A percentile compares a stretch with the other conserved stretches of the same genome.
These are phyloP conservation scores for Prosopis cineraria DNA, from an alignment of 306 rosid species.

Conservation along the genomic window DNA sequence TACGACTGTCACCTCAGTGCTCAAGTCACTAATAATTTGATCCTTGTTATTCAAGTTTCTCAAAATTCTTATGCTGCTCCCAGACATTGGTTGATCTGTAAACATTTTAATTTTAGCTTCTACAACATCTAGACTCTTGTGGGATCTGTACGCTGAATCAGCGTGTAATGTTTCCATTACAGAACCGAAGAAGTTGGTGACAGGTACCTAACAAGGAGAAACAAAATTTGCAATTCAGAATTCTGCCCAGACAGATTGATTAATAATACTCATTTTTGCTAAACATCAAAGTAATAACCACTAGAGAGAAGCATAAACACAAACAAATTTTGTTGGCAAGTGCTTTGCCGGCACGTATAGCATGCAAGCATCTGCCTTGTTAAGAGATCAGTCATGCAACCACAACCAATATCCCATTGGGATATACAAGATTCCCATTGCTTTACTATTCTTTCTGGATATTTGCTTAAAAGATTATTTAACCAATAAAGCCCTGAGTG, in stretches of 20 bases:
- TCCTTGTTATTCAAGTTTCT: conserved; percentile 41
- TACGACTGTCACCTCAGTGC: conserved; percentile 47
- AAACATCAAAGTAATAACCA: neutral
- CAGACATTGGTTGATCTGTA: conserved; percentile 37
- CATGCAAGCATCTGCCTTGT: neutral
- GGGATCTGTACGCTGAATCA: conserved; percentile 71
- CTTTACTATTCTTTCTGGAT: neutral
- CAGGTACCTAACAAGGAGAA: conserved; percentile 69
- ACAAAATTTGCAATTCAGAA: neutral
- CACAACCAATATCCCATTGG: neutral
- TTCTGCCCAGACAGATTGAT: neutral
- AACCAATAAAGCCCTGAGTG: neutral
- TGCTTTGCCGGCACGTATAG: neutral
- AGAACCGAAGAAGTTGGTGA: conserved; percentile 95
- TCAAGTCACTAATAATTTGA: conserved; percentile 35
- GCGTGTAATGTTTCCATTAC: conserved; percentile 93
- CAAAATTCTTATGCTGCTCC: conserved; percentile 41
- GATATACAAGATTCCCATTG: neutral
- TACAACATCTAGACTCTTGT: conserved; percentile 28
- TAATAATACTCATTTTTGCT: neutral
- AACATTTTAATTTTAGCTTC: conserved; percentile 34
- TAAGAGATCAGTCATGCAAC: neutral
- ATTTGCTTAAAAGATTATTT: conserved; percentile 16
- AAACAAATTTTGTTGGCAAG: neutral
- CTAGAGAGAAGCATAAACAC: neutral